Evolutionary conservation across 1,284 basidiomycete species (phyloP).

Genomic region (Moniliophthora roreri): DNA sequence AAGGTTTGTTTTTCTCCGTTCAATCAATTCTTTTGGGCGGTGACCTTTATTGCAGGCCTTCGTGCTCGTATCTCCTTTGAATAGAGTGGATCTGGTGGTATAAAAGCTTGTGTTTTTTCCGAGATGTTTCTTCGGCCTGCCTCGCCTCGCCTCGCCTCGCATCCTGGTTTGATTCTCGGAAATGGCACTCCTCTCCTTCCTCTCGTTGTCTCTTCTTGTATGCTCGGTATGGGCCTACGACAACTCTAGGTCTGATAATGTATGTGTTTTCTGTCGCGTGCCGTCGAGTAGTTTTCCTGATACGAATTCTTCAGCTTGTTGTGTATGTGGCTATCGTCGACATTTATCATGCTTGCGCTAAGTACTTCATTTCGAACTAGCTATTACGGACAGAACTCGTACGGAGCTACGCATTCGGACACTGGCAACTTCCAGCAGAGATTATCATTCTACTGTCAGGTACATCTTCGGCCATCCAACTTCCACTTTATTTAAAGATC

Average conservation of each 20-base stretch:
- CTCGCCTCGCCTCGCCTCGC: neutral
- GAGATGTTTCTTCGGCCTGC: neutral
- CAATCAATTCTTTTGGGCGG: too few relatives aligned
- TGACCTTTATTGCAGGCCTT: too few relatives aligned
- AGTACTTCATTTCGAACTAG: constrained; percentile 16
- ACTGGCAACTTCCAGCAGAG: constrained; percentile 48
- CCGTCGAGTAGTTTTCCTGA: neutral
- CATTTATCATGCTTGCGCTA: neutral
- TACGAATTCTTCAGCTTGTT: constrained; percentile 25
- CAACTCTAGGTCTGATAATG: constrained; percentile 33
- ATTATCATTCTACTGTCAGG: constrained; percentile 51
- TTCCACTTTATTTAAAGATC: neutral
- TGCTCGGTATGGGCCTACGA: constrained; percentile 17
- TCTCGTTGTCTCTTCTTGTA: neutral
- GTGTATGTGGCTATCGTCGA: constrained; percentile 21
- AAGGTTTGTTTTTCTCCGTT: too few relatives aligned
- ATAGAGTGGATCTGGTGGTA: neutral
- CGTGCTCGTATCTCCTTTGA: neutral
- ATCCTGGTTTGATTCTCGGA: constrained; percentile 1
- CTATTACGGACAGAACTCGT: constrained; percentile 51
- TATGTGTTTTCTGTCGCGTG: constrained; percentile 16
- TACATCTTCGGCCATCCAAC: constrained; percentile 15
- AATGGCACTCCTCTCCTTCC: constrained; percentile 1
- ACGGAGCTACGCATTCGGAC: constrained; percentile 50
- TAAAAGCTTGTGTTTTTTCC: neutral